Evolutionary conservation across 2,329 filamentous ascomycete genomes (phyloP), one percentile per base, ranked within the genome.

Genomic region (Fusarium solani-melongenae): DNA sequence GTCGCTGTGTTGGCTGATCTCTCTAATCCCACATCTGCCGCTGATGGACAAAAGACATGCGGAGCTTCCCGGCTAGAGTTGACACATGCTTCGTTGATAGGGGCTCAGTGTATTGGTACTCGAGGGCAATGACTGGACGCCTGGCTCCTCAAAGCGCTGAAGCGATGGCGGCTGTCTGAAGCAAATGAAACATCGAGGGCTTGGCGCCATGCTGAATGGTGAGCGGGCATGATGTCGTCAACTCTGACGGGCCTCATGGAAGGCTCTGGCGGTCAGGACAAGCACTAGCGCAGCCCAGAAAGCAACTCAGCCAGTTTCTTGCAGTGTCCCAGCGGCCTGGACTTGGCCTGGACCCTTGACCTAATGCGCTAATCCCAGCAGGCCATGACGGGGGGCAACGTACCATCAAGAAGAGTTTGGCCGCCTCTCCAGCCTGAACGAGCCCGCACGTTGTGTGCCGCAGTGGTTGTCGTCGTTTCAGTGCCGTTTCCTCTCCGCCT

Each of bases 301-400:
- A 49, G 41, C 58, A 61, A 61, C 58, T 61, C 41, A 36, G 11
- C 46, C 58, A 46, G 58, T 44, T 22, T 62, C 15, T 17, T 53
- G 62, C 46, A 66, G 31, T 17, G 34, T 55, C 49, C 46, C 38
- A 64, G 31, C 29, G 57, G 61, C 53, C 51, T 72, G 44, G 67
- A 62, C 64, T 74, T 66, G 46, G 61, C 64, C 71, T 71, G 57
- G 71, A 69, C 67, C 64, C 51, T 73, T 71, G 53, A 34, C 34
- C 49, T 64, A 64, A 34, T 39, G 17, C 39, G 59, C 46, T 53
- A 38, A 61, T 34, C 24, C 59, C 44, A 53, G 44, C 20, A 46
- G 44, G 22, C 29, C 20, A 20, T 63, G 44, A 65, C 61, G 68
- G 57, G 58, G n/a, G 44, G 44, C 38, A 34, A 51, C 39, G 22